Base-by-base conservation (phyloP, 148 eudicot species). In the Camellia japonica region DNA sequence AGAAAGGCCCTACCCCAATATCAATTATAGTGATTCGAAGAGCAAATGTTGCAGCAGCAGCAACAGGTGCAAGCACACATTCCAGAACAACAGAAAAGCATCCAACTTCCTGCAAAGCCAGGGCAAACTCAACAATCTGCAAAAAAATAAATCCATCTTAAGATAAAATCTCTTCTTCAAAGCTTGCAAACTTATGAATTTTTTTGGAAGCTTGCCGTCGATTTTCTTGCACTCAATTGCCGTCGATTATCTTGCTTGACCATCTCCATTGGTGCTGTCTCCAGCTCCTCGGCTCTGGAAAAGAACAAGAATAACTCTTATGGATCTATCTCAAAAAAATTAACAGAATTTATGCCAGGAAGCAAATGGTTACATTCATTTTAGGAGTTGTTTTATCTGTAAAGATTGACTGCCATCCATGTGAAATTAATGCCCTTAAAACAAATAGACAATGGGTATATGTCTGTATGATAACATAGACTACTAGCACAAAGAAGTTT, bases 231-330 rank as follows among this genome's bases (percentile, higher is more conserved):
- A 84, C 87, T 89, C 83, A 95, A 83, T 79, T 91, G 86, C 77
- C 85, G 88, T 66, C 98, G 87, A 83, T 95, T 93, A 85, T 93
- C 95, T 83, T 93, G 84, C 85, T 88, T 85, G 81, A 89, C 91
- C 85, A 91, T 90, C 89, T 94, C 98, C 90, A 90, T 92, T 23
- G 91, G 87, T n/a, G 97, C 98, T 67, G 94, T 87, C 92, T 93
- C 97, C 84, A 94, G 85, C 86, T 94, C 98, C 84, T 93, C 95
- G 41, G 98, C 92, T 85, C 97, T 94, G 87, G 60, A 71, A 84
- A 85, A 69, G 61, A 78, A 73, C 61, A 76, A 71, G 38, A 73
- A 79, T n/a, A 42, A 74, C 43, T 51, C 71, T 83, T 49, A 58
- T 55, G 19, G n/a, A 59, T 54, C 38, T 52, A 46, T 44, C 43